phyloP scores from a whole-genome alignment of 164 flowering plant genomes.

The Tetrastigma voinierianum region DNA sequence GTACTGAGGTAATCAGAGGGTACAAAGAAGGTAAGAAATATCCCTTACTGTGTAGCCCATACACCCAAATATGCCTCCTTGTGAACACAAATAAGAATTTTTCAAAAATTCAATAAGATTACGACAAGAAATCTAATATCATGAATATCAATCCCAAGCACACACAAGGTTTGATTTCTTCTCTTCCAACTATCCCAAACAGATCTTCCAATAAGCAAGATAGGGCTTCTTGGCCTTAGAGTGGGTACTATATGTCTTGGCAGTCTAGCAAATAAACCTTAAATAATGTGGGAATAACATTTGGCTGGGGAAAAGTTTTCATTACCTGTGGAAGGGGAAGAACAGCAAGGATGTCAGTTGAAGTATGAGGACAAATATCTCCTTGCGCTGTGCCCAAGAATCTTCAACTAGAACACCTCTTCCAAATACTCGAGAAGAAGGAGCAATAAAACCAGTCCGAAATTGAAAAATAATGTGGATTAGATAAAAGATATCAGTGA shows the following conservation, averaged over 20 bases:
- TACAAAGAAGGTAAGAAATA: too few relatives aligned
- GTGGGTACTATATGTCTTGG: too few relatives aligned
- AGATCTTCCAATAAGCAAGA: neutral
- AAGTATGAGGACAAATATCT: constrained; percentile 72
- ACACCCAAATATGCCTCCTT: too few relatives aligned
- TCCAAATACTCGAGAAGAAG: constrained; percentile 91
- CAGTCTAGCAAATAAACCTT: too few relatives aligned
- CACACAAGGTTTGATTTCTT: too few relatives aligned
- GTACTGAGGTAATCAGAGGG: too few relatives aligned
- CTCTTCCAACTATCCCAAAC: neutral
- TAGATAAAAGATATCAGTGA: constrained; percentile 78
- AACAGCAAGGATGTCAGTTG: constrained; percentile 80
- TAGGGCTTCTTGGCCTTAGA: neutral
- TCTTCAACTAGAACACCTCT: constrained; percentile 87
- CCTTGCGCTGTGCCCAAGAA: constrained; percentile 59
- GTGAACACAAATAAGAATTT: too few relatives aligned
- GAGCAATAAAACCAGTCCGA: constrained; percentile 91
- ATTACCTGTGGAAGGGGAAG: constrained; percentile 96
- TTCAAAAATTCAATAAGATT: neutral
- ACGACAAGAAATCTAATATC: neutral
- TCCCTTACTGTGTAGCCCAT: too few relatives aligned
- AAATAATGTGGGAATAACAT: neutral
- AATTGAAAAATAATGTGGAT: constrained; percentile 79
- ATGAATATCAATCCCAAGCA: neutral
- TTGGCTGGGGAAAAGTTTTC: neutral